Evolutionary conservation across 805 yeast species (phyloP).

Genomic region (Saccharomycopsis javanensis): DNA sequence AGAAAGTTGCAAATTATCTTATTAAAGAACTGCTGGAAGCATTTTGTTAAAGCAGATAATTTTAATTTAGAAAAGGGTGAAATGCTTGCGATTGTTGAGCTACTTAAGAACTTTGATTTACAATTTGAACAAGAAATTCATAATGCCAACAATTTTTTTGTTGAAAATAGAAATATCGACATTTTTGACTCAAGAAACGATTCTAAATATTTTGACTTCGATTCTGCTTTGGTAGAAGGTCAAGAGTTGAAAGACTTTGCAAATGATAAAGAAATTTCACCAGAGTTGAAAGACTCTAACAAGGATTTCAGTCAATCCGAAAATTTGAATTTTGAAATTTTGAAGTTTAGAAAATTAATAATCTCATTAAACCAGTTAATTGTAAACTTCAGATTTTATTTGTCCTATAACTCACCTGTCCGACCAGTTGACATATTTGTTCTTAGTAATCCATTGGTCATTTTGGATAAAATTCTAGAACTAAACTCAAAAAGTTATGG

Average conservation of each 20-base stretch:
- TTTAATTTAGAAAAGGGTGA: conserved; percentile 15
- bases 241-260: conserved; percentile 5
- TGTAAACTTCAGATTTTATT: conserved; percentile 12
- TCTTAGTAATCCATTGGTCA: conserved; percentile 24
- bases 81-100: conserved; percentile 7
- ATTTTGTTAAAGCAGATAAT: conserved; percentile 13
- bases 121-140: conserved; percentile 12
- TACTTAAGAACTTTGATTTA: conserved; percentile 14
- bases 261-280: not conserved
- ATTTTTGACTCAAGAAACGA: conserved; percentile 8
- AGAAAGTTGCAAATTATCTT: conserved; percentile 12
- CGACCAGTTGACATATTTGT: conserved; percentile 12
- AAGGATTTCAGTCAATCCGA: conserved; percentile 9
- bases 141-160: conserved; percentile 13
- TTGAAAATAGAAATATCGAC: conserved; percentile 7
- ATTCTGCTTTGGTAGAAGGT: conserved; percentile 9
- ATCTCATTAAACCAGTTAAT: conserved; percentile 15
- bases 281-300: not conserved
- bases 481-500: conserved; percentile 35
- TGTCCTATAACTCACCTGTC: not conserved
- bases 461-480: conserved; percentile 31
- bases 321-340: conserved; percentile 17
- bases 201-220: conserved; percentile 12
- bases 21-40: conserved; percentile 15
- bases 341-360: conserved; percentile 16